Base-by-base conservation (phyloP, 352 stramenopile species). In the Sclerospora graminicola region DNA sequence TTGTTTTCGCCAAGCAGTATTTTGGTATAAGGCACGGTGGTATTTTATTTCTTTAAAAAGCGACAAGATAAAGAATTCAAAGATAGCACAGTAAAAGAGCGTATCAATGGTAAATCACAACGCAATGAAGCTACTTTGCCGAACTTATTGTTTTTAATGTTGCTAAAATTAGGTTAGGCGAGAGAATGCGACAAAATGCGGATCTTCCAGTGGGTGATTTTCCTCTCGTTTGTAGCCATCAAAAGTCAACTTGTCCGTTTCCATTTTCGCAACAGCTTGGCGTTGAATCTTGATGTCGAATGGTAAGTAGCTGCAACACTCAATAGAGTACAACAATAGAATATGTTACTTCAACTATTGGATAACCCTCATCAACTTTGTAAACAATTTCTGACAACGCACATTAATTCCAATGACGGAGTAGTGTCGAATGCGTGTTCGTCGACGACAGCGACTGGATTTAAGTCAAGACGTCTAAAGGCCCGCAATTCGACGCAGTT, bases 241-340 rank as follows among this genome's bases (percentile, higher is more conserved):
- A 46, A 88, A 86, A 2, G 68, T 60, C 16, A 44, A 44, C 21
- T 78, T 84, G 45, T 87, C 75, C 30, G 63, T 79, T 42, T 83
- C 84, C 68, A 84, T 82, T 43, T 88, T 69, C 1, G 70, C 74
- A 23, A 90, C 76, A 10, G 73, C 58, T 50, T 84, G 69, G 26
- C 71, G 73, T 60, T 87, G 71, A 36, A 90, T 82, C 48, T 78
- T 74, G 18, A 83, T 54, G 30, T 85, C 69, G 32, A 84, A 85
- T 9, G 75, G 78, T 41, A 88, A 51, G 29, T 87, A 87, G 11
- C 77, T 60, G 6, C 21, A 27, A 26, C 6, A 26, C 21, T 6
- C 21, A 26, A 39, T 7, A n/a, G 16, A 28, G 43, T 34, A 26
- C 20, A 24, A 44, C 16, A 52, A 16, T 10, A 41, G 18, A 34